Evolutionary conservation across 2,329 filamentous ascomycete species (phyloP).

Genomic region (Penicillium nordicum): DNA sequence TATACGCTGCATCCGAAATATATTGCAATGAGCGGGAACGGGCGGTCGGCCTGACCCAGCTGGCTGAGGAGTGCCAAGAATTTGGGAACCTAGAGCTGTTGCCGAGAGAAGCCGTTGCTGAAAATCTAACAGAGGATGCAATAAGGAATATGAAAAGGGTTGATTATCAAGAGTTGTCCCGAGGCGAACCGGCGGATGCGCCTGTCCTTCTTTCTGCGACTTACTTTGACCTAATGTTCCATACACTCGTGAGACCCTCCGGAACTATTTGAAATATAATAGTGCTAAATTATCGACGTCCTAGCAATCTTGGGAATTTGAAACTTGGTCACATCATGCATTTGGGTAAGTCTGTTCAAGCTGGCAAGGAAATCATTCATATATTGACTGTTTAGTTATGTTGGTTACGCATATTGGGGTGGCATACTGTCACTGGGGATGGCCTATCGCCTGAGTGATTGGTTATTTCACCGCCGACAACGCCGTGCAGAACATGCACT

Average conservation of each 20-base stretch:
- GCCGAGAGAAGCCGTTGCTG: constrained; percentile 28
- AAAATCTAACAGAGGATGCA: constrained; percentile 33
- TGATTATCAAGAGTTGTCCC: constrained; percentile 30
- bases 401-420: constrained; percentile 43
- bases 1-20: constrained; percentile 35
- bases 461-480: constrained; percentile 17
- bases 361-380: background rate
- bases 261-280: background rate
- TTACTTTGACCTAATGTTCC: constrained; percentile 30
- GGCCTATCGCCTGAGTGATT: constrained; percentile 26
- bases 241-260: constrained; percentile 32
- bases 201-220: constrained; percentile 33
- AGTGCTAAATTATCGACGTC: background rate
- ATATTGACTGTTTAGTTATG: constrained; percentile 14
- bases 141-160: constrained; percentile 34
- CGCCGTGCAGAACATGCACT: background rate
- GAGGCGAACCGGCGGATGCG: constrained; percentile 14
- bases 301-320: constrained; percentile 33
- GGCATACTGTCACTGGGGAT: constrained; percentile 36
- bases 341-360: constrained; percentile 32
- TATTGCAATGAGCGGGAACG: constrained; percentile 31
- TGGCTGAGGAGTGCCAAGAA: constrained; percentile 23
- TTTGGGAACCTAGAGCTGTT: constrained; percentile 25
- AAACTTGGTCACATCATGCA: constrained; percentile 35
- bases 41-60: constrained; percentile 21